Evolutionary conservation across 2,329 filamentous ascomycete species (phyloP).

Genomic region (Juglanconis sp.): DNA sequence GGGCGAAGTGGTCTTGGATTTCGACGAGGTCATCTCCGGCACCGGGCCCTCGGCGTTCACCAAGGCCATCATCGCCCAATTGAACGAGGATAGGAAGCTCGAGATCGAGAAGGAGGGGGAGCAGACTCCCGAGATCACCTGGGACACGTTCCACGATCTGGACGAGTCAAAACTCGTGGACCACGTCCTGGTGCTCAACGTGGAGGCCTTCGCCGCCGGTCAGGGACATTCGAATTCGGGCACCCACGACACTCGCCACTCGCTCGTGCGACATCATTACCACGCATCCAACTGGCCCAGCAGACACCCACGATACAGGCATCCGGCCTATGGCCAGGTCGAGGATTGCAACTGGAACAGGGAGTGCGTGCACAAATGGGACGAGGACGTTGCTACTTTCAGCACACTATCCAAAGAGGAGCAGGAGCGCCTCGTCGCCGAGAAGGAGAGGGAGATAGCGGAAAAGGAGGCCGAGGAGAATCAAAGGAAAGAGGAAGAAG

Average conservation of each 20-base stretch:
- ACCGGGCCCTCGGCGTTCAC: conserved; percentile 71
- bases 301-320: conserved; percentile 61
- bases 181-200: conserved; percentile 62
- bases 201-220: conserved; percentile 69
- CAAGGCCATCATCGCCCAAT: conserved; percentile 59
- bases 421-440: conserved; percentile 46
- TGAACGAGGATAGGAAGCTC: conserved; percentile 42
- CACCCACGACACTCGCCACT: conserved; percentile 62
- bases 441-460: conserved; percentile 31
- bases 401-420: conserved; percentile 56
- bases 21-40: conserved; percentile 68
- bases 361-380: conserved; percentile 64
- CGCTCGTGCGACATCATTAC: conserved; percentile 70
- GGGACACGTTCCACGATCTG: conserved; percentile 64
- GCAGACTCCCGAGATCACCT: conserved; percentile 45
- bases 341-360: conserved; percentile 68
- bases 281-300: conserved; percentile 71
- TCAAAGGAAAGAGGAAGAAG: conserved; percentile 20
- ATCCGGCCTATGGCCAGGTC: conserved; percentile 67
- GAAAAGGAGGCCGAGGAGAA: conserved; percentile 23
- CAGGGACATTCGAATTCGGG: conserved; percentile 71
- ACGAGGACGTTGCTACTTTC: conserved; percentile 59
- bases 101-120: conserved; percentile 17
- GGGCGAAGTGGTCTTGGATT: conserved; percentile 61
- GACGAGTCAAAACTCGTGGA: conserved; percentile 62